Evolutionary conservation across 257 asterid species (phyloP).

Genomic region (Solanum dulcamara): DNA sequence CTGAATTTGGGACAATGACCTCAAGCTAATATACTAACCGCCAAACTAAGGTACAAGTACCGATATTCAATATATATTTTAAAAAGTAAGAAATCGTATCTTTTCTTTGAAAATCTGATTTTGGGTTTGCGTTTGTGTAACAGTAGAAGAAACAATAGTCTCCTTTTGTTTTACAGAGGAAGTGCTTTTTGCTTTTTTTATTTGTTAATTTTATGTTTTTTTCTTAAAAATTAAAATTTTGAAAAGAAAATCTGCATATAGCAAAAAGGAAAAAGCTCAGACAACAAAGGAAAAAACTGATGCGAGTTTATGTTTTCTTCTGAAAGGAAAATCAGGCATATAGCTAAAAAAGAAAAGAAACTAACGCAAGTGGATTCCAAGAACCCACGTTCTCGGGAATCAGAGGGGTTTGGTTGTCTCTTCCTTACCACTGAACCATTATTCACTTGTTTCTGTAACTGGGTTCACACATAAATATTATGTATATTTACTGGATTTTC

Average conservation of each 20-base stretch:
- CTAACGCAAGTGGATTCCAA: not conserved
- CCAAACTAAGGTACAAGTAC: not conserved
- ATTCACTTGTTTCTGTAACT: not conserved
- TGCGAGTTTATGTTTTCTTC: not conserved
- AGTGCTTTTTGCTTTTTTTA: not conserved
- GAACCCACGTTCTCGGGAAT: not conserved
- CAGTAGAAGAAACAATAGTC: not conserved
- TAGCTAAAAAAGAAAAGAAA: not conserved
- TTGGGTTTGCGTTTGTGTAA: not conserved
- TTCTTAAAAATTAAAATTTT: not conserved
- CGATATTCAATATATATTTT: not conserved
- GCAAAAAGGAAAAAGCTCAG: not conserved
- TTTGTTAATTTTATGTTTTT: not conserved
- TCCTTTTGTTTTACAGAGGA: not conserved
- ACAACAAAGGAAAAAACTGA: not conserved
- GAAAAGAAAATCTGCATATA: not conserved
- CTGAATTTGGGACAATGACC: not conserved
- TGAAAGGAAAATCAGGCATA: not conserved
- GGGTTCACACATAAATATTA: not conserved
- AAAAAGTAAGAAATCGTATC: not conserved
- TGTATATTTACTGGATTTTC: not conserved
- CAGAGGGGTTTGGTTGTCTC: not conserved
- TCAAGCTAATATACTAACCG: not conserved
- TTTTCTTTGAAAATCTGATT: not conserved
- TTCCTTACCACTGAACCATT: not conserved